These are phyloP conservation scores for Leishmania turanica DNA, from an alignment of 208 protist genomes.

Conservation along the genomic window DNA sequence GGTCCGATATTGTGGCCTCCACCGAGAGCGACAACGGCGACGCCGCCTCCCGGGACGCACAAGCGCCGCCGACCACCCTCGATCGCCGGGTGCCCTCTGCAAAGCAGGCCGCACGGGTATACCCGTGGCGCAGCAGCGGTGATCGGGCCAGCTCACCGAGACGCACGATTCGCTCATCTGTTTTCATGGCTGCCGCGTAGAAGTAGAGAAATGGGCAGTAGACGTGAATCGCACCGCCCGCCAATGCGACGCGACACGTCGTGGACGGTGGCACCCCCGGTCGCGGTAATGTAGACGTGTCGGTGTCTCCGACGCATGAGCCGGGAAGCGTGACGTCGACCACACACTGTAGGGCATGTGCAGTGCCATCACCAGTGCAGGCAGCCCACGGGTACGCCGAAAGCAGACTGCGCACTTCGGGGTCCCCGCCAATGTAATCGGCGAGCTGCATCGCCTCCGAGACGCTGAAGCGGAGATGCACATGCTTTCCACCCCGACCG, in stretches of 20 bases:
- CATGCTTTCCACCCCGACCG: background rate
- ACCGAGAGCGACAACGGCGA: background rate
- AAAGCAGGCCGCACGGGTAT: background rate
- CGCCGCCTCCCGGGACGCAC: background rate
- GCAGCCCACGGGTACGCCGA: slow-evolving; percentile 14
- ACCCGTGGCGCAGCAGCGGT: slow-evolving; percentile 22
- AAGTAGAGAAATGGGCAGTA: slow-evolving; percentile 36
- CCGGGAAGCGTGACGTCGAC: slow-evolving; percentile 7
- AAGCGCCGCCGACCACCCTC: background rate
- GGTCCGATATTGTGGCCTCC: slow-evolving; percentile 10
- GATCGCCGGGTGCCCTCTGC: background rate
- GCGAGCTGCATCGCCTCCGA: slow-evolving; percentile 18
- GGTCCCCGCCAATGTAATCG: slow-evolving; percentile 24
- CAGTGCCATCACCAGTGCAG: background rate
- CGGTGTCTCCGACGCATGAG: background rate
- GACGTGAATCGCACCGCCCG: slow-evolving; percentile 25
- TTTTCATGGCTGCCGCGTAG: background rate
- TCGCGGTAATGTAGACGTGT: background rate
- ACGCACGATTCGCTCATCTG: slow-evolving; percentile 14
- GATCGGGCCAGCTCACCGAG: slow-evolving; percentile 18
- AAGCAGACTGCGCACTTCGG: slow-evolving; percentile 18
- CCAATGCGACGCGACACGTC: slow-evolving; percentile 6
- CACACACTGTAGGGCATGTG: slow-evolving; percentile 9
- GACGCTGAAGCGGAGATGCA: slow-evolving; percentile 9
- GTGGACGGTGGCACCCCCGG: background rate